Evolutionary conservation across 176 grass and related monocot genomes (phyloP).

Genomic region (Dactylis glomerata): DNA sequence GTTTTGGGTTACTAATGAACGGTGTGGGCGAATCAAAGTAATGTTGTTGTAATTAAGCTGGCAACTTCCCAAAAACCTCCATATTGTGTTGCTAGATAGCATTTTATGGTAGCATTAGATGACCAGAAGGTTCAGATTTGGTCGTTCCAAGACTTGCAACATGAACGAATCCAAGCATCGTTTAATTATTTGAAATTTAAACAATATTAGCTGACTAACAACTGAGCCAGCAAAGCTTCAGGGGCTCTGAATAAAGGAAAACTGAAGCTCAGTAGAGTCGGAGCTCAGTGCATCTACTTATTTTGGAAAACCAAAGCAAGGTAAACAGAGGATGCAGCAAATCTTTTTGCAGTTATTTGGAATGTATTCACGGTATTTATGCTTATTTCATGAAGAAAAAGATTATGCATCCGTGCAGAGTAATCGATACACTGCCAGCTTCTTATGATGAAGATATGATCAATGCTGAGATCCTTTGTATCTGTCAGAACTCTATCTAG

Average conservation of each 20-base stretch:
- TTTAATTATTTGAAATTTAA: too few species aligned
- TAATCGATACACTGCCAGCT: not conserved
- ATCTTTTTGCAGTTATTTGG: too few species aligned
- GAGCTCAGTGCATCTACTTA: too few species aligned
- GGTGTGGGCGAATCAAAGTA: not conserved
- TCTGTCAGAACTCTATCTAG: not conserved
- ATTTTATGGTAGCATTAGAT: not conserved
- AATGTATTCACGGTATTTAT: too few species aligned
- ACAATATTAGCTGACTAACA: too few species aligned
- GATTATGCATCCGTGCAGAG: not conserved
- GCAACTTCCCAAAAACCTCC: not conserved
- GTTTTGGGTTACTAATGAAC: not conserved
- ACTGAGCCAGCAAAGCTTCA: too few species aligned
- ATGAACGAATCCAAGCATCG: not conserved
- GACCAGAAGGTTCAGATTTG: not conserved
- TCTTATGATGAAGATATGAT: not conserved
- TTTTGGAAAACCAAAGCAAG: too few species aligned
- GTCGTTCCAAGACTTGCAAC: not conserved
- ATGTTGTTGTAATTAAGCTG: not conserved
- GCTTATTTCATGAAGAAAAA: too few species aligned
- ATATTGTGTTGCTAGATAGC: not conserved
- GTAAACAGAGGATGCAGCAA: too few species aligned
- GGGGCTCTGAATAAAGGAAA: too few species aligned
- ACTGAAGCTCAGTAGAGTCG: too few species aligned
- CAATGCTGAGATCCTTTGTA: not conserved